These are phyloP conservation scores for Hyaloscypha variabilis DNA, from an alignment of 495 filamentous ascomycete species.

Conservation along the genomic window DNA sequence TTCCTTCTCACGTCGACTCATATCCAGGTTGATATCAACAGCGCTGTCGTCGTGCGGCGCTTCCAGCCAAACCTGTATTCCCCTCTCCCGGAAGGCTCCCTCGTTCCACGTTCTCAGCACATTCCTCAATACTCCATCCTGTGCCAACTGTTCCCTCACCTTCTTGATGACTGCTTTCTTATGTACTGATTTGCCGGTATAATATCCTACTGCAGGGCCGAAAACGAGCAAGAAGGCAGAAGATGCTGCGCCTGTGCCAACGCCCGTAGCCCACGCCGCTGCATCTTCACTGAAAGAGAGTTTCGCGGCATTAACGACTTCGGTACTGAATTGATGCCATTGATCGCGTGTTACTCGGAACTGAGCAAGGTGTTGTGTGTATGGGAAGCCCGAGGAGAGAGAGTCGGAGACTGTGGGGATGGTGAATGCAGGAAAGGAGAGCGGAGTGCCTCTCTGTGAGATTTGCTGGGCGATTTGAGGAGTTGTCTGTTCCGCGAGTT, in stretches of 20 bases:
- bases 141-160: slow-evolving; percentile 22
- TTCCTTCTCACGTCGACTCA: slow-evolving; percentile 10
- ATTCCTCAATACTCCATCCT: slow-evolving; percentile 24
- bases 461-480: slow-evolving; percentile 4
- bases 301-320: slow-evolving; percentile 21
- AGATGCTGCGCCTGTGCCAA: slow-evolving; percentile 20
- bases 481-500: slow-evolving; percentile 6
- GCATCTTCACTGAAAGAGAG: slow-evolving; percentile 21
- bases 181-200: slow-evolving; percentile 23
- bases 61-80: slow-evolving; percentile 29
- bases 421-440: slow-evolving; percentile 5
- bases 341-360: slow-evolving; percentile 19
- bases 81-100: slow-evolving; percentile 14
- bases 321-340: slow-evolving; percentile 28
- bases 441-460: background rate
- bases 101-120: slow-evolving; percentile 26
- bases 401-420: slow-evolving; percentile 16
- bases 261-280: slow-evolving; percentile 28
- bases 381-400: slow-evolving; percentile 27
- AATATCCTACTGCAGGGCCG: slow-evolving; percentile 26
- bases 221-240: slow-evolving; percentile 20
- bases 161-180: slow-evolving; percentile 22
- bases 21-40: slow-evolving; percentile 5
- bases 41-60: slow-evolving; percentile 8
- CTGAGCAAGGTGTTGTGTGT: slow-evolving; percentile 14